Evolutionary conservation across 164 flowering plant genomes (phyloP).

Genomic region (Stephania japonica): DNA sequence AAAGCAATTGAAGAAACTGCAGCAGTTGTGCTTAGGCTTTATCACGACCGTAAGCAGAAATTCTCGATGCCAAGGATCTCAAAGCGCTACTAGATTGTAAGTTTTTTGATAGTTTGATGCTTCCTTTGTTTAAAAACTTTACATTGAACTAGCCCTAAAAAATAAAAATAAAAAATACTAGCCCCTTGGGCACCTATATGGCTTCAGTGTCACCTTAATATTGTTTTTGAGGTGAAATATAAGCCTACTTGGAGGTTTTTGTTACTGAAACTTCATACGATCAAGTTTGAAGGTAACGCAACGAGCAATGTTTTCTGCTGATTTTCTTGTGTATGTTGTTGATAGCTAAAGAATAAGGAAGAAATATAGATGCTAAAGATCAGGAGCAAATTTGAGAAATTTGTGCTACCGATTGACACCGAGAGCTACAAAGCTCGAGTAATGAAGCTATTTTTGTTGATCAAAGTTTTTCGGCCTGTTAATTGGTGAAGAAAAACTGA

Average conservation of each 20-base stretch:
- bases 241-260: not conserved
- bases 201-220: not conserved
- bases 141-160: too few relatives aligned
- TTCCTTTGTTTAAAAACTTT: too few relatives aligned
- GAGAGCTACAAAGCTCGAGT: not conserved
- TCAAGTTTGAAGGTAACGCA: not conserved
- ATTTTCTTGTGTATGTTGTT: not conserved
- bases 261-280: not conserved
- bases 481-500: not conserved
- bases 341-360: not conserved
- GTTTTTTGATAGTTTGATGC: not conserved
- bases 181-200: not conserved
- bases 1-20: conserved; percentile 96
- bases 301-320: not conserved
- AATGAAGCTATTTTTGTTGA: not conserved
- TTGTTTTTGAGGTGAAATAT: not conserved
- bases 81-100: conserved; percentile 55
- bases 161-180: too few relatives aligned
- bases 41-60: conserved; percentile 65
- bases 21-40: conserved; percentile 67
- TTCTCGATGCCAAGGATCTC: conserved; percentile 82
- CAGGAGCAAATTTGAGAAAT: not conserved
- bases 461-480: not conserved
- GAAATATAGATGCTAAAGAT: not conserved
- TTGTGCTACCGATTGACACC: too few relatives aligned